These are phyloP conservation scores for Aspergillus nidulans DNA, from an alignment of 495 filamentous ascomycete species.

Conservation along the genomic window DNA sequence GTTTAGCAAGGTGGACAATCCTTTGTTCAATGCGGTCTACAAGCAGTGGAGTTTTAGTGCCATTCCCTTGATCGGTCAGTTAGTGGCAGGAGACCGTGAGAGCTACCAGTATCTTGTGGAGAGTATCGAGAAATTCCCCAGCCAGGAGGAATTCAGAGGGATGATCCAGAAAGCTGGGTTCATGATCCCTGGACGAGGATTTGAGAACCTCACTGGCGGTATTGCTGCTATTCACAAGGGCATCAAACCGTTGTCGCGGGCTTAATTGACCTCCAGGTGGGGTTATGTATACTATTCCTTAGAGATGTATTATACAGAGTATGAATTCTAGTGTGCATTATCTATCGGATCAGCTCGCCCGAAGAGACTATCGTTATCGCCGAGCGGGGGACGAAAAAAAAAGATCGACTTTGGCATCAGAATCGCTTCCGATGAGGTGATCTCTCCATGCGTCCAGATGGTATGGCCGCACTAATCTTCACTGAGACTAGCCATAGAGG, in stretches of 20 bases:
- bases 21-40: slow-evolving; percentile 77
- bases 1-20: slow-evolving; percentile 77
- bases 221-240: slow-evolving; percentile 97
- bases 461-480: no score
- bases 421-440: slow-evolving; percentile 20
- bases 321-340: neutral
- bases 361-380: neutral
- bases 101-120: slow-evolving; percentile 99
- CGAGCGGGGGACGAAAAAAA: neutral
- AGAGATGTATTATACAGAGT: slow-evolving; percentile 3
- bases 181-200: slow-evolving; percentile 72
- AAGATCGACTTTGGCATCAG: slow-evolving; percentile 13
- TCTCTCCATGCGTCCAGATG: slow-evolving; percentile 1
- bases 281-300: slow-evolving; percentile 9
- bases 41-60: slow-evolving; percentile 94
- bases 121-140: slow-evolving; percentile 92
- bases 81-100: slow-evolving; percentile 90
- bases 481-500: neutral
- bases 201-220: slow-evolving; percentile 83
- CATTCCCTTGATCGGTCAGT: slow-evolving; percentile 90
- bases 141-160: slow-evolving; percentile 72
- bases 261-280: slow-evolving; percentile 9
- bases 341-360: neutral
- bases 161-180: slow-evolving; percentile 93
- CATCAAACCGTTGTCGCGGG: slow-evolving; percentile 66